phyloP scores from a whole-genome alignment of 306 rosid species.

The Trifolium fragiferum region DNA sequence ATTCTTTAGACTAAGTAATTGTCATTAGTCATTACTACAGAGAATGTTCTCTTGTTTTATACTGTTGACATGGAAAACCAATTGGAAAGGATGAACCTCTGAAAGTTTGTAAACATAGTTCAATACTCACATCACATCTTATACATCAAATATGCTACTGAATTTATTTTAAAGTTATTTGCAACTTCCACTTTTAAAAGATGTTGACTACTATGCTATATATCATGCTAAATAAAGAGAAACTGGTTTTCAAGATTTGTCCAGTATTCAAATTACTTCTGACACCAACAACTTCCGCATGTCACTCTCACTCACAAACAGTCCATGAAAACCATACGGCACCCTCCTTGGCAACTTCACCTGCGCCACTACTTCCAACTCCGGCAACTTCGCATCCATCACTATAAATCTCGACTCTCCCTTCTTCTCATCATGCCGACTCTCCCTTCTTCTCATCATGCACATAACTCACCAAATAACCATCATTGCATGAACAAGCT shows the following conservation, averaged over 20 bases:
- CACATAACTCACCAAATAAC: slow-evolving; percentile 67
- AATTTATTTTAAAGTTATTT: slow-evolving; percentile 10
- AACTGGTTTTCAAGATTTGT: no score
- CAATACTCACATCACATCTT: slow-evolving; percentile 31
- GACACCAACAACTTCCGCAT: slow-evolving; percentile 37
- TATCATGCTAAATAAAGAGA: no score
- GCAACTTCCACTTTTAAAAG: no score
- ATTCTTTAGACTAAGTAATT: slow-evolving; percentile 41
- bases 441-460: no score
- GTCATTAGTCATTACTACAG: slow-evolving; percentile 22
- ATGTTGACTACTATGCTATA: no score
- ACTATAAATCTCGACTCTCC: slow-evolving; percentile 78
- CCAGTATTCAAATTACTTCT: no score
- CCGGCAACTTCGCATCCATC: slow-evolving; percentile 85
- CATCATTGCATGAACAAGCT: slow-evolving; percentile 74
- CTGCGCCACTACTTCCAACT: slow-evolving; percentile 67
- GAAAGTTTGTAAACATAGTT: slow-evolving; percentile 37
- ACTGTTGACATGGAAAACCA: slow-evolving; percentile 16
- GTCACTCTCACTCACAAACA: slow-evolving; percentile 72
- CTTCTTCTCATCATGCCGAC: slow-evolving; percentile 61
- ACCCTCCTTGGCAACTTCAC: slow-evolving; percentile 84
- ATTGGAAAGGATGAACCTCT: neutral
- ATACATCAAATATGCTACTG: slow-evolving; percentile 36
- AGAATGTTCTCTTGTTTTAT: slow-evolving; percentile 36
- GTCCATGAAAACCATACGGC: slow-evolving; percentile 90